Percentiles rank a stretch among this genome's conserved stretches.
These are phyloP conservation scores for Microdochium paspali DNA, from an alignment of 2,329 filamentous ascomycete genomes.

Conservation along the genomic window DNA sequence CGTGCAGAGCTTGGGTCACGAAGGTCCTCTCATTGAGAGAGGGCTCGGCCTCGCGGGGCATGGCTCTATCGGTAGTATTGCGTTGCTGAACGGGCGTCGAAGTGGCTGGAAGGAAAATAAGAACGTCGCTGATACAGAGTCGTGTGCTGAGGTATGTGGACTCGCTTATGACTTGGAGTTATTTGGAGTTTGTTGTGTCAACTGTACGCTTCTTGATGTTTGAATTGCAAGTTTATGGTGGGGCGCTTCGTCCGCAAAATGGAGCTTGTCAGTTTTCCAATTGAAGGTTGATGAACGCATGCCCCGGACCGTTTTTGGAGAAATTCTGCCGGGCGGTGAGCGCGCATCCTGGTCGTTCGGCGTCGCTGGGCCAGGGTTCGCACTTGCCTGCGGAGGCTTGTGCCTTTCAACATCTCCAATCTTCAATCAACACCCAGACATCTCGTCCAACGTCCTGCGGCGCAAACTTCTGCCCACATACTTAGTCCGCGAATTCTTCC, in stretches of 20 bases:
- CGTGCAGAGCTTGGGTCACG: slow-evolving; percentile 69
- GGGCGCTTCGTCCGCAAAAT: slow-evolving; percentile 8
- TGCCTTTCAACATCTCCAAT: no score
- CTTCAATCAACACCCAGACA: no score
- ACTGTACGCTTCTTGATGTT: neutral
- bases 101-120: no score
- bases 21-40: slow-evolving; percentile 86
- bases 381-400: neutral
- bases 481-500: neutral
- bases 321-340: slow-evolving; percentile 43
- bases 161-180: no score
- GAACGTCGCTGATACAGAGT: no score
- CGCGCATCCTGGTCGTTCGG: slow-evolving; percentile 6
- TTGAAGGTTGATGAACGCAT: neutral
- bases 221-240: slow-evolving; percentile 8
- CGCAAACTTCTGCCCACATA: no score
- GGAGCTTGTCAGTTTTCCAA: neutral
- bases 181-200: neutral
- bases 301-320: slow-evolving; percentile 6
- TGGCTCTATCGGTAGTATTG: slow-evolving; percentile 28
- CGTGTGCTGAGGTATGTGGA: no score
- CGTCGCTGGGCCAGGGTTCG: slow-evolving; percentile 4
- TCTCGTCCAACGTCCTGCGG: no score
- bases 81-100: no score
- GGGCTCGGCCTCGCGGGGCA: slow-evolving; percentile 89